Percentiles rank a stretch among this genome's conserved stretches.
phyloP scores from a whole-genome alignment of 257 asterid genomes.

The Scutellaria baicalensis region DNA sequence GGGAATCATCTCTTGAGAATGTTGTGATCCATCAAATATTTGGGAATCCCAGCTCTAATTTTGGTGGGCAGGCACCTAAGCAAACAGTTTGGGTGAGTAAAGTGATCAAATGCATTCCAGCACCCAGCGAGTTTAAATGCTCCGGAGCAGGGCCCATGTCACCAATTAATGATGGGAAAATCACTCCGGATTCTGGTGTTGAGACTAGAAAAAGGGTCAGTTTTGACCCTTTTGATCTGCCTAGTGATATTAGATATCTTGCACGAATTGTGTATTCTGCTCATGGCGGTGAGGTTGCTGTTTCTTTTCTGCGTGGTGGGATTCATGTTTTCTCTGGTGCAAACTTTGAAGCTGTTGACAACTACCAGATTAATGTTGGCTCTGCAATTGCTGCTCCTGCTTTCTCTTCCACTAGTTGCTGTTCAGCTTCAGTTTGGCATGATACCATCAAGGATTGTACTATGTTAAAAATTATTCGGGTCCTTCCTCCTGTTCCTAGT shows the following conservation, averaged over 20 bases:
- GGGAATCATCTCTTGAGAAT: slow-evolving; percentile 97
- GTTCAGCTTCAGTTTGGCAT: slow-evolving; percentile 99
- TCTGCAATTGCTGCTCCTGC: slow-evolving; percentile 95
- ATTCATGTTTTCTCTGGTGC: slow-evolving; percentile 86
- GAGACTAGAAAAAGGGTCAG: slow-evolving; percentile 57
- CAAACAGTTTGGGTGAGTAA: slow-evolving; percentile 98
- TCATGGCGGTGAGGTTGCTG: slow-evolving; percentile 99
- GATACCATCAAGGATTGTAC: slow-evolving; percentile 75
- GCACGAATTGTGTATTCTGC: slow-evolving; percentile 97
- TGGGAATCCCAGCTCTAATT: slow-evolving; percentile 81
- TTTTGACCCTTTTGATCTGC: slow-evolving; percentile 96
- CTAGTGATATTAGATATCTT: slow-evolving; percentile 93
- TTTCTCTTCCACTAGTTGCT: slow-evolving; percentile 97
- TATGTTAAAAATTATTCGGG: slow-evolving; percentile 78
- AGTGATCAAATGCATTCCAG: slow-evolving; percentile 88
- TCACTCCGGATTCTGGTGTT: slow-evolving; percentile 45
- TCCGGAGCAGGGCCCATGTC: slow-evolving; percentile 42
- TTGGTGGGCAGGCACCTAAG: slow-evolving; percentile 85
- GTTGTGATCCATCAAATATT: slow-evolving; percentile 97
- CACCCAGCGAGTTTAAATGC: slow-evolving; percentile 54
- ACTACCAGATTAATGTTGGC: slow-evolving; percentile 82
- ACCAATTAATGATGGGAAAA: slow-evolving; percentile 41
- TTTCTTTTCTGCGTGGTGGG: slow-evolving; percentile 86
- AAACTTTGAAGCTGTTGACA: slow-evolving; percentile 62
- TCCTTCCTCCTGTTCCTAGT: slow-evolving; percentile 79